These are phyloP conservation scores for Candida sakaeoensis DNA, from an alignment of 805 yeast genomes.

Conservation along the genomic window DNA sequence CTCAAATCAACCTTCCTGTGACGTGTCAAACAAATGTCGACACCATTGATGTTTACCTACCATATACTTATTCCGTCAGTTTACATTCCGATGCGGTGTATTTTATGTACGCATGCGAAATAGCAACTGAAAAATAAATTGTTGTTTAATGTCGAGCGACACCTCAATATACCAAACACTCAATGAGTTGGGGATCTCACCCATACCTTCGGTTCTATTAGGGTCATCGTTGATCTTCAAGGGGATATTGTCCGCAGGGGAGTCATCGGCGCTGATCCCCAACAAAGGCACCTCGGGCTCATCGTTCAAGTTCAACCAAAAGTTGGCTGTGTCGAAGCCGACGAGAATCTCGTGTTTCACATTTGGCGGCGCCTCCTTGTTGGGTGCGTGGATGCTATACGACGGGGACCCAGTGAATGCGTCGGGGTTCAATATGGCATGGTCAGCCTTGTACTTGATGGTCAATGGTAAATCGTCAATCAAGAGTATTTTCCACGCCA, in stretches of 20 bases:
- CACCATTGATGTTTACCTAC: neutral
- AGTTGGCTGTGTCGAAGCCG: conserved; percentile 23
- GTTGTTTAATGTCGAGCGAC: neutral
- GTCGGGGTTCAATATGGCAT: conserved; percentile 74
- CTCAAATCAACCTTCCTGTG: too few relatives aligned
- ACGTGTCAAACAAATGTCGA: too few relatives aligned
- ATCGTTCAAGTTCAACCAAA: conserved; percentile 5
- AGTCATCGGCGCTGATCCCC: neutral
- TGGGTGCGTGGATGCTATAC: conserved; percentile 70
- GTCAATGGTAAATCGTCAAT: conserved; percentile 65
- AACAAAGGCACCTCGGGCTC: conserved; percentile 6
- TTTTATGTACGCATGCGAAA: neutral
- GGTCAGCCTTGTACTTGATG: conserved; percentile 72
- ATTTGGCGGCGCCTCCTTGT: conserved; percentile 59
- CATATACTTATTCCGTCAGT: neutral
- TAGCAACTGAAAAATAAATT: neutral
- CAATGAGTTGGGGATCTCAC: conserved; percentile 8
- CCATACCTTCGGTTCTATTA: conserved; percentile 10
- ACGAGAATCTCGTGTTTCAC: conserved; percentile 41
- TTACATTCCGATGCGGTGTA: too few relatives aligned
- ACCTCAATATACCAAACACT: conserved; percentile 2
- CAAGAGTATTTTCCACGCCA: conserved; percentile 50
- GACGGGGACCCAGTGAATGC: conserved; percentile 80
- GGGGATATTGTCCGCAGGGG: neutral
- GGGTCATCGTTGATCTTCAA: conserved; percentile 8